Percentiles rank a stretch among this genome's conserved stretches.
Evolutionary conservation across 768 basidiomycete species (phyloP).

Genomic region (Trichaptum fuscoviolaceum): DNA sequence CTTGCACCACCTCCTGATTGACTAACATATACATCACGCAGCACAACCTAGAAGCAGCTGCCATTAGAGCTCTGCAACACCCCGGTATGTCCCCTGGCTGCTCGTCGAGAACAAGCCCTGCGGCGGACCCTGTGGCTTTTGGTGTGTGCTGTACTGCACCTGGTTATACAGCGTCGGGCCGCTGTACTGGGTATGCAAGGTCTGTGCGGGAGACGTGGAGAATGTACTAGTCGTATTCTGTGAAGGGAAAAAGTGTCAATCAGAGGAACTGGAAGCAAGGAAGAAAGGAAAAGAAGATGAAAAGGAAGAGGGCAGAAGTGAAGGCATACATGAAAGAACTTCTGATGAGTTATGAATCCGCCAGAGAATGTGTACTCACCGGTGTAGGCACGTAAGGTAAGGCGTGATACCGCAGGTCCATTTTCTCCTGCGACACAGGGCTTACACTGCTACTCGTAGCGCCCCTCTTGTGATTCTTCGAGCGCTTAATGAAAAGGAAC

Average conservation of each 20-base stretch:
- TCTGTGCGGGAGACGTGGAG: conserved; percentile 22
- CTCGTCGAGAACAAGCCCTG: too few species aligned
- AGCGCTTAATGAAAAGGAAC: conserved; percentile 31
- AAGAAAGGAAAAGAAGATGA: background rate
- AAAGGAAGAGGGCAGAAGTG: background rate
- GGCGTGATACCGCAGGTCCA: background rate
- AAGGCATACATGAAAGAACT: conserved; percentile 24
- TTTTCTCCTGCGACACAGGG: background rate
- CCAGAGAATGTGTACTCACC: conserved; percentile 12
- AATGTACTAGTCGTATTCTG: conserved; percentile 35
- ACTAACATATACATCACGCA: too few species aligned
- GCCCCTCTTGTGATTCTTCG: conserved; percentile 9
- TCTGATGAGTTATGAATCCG: conserved; percentile 9
- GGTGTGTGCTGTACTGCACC: background rate
- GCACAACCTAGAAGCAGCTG: too few species aligned
- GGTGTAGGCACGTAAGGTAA: conserved; percentile 7
- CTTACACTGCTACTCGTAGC: background rate
- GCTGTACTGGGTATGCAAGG: background rate
- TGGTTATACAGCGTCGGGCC: background rate
- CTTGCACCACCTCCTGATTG: too few species aligned
- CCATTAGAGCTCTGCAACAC: background rate
- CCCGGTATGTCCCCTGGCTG: background rate
- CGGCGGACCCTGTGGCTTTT: too few species aligned
- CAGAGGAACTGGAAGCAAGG: background rate
- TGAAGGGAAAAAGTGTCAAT: conserved; percentile 8